Evolutionary conservation across 352 stramenopile genomes (phyloP).

Genomic region (Thraustotheca clavata): DNA sequence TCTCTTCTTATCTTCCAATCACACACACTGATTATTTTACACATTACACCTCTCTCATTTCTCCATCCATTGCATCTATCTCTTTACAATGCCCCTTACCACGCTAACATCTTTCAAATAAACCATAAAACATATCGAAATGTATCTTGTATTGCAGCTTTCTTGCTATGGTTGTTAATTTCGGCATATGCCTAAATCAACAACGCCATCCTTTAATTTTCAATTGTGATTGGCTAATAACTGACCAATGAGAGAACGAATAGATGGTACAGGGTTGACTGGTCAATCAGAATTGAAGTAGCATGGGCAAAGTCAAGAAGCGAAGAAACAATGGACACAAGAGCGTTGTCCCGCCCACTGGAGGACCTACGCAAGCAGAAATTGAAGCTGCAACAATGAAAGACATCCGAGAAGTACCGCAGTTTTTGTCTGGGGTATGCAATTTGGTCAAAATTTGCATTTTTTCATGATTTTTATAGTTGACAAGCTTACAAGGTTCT

Average conservation of each 20-base stretch:
- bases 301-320: constrained; percentile 86
- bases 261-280: background rate
- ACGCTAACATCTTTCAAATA: too few relatives aligned
- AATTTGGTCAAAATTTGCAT: background rate
- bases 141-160: too few relatives aligned
- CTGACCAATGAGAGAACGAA: background rate
- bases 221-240: background rate
- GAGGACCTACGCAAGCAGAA: constrained; percentile 44
- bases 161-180: too few relatives aligned
- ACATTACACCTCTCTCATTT: too few relatives aligned
- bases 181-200: background rate
- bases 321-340: constrained; percentile 74
- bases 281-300: constrained; percentile 13
- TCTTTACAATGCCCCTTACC: too few relatives aligned
- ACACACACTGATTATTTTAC: too few relatives aligned
- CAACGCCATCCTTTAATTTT: background rate
- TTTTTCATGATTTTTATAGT: constrained; percentile 23
- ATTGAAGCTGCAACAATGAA: constrained; percentile 33
- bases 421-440: constrained; percentile 18
- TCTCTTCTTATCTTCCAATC: background rate
- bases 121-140: too few relatives aligned
- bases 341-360: constrained; percentile 57
- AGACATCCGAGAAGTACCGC: constrained; percentile 6
- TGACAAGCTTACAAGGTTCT: constrained; percentile 64
- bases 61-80: too few relatives aligned